These are phyloP conservation scores for Prunus mongolica DNA, from an alignment of 306 rosid species.

Conservation along the genomic window DNA sequence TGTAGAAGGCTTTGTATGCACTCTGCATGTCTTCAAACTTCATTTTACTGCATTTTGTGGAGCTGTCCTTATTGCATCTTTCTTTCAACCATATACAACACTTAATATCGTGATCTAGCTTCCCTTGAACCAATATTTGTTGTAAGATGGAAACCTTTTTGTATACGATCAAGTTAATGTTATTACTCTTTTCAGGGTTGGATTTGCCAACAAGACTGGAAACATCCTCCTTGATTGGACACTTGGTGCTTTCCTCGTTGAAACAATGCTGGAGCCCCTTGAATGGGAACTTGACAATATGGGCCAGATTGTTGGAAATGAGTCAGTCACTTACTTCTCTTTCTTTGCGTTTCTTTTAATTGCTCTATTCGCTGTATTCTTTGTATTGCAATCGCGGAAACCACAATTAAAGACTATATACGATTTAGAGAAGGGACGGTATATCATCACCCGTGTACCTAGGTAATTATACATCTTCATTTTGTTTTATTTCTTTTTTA, in stretches of 20 bases:
- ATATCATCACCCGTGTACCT: conserved; percentile 45
- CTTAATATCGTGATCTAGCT: background rate
- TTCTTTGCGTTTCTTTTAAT: conserved; percentile 45
- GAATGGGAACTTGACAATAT: conserved; percentile 31
- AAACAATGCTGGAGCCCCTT: conserved; percentile 39
- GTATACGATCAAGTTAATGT: background rate
- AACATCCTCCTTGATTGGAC: conserved; percentile 44
- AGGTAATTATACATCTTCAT: conserved; percentile 20
- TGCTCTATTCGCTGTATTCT: conserved; percentile 30
- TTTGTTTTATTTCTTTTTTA: background rate
- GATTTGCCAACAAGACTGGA: conserved; percentile 32
- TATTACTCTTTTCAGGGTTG: conserved; percentile 26
- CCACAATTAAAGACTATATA: conserved; percentile 53
- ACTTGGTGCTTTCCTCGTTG: conserved; percentile 43
- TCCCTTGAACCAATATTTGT: background rate
- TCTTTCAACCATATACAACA: background rate
- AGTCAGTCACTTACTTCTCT: conserved; percentile 40
- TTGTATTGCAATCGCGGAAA: conserved; percentile 39
- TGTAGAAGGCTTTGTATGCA: background rate
- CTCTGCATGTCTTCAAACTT: background rate
- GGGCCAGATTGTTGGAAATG: conserved; percentile 38
- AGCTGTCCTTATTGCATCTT: background rate
- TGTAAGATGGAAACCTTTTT: background rate
- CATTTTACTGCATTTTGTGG: background rate
- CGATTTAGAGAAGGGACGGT: conserved; percentile 60